Base-by-base conservation (phyloP, 495 filamentous ascomycete genomes). In the Aspergillus conjunctus region DNA sequence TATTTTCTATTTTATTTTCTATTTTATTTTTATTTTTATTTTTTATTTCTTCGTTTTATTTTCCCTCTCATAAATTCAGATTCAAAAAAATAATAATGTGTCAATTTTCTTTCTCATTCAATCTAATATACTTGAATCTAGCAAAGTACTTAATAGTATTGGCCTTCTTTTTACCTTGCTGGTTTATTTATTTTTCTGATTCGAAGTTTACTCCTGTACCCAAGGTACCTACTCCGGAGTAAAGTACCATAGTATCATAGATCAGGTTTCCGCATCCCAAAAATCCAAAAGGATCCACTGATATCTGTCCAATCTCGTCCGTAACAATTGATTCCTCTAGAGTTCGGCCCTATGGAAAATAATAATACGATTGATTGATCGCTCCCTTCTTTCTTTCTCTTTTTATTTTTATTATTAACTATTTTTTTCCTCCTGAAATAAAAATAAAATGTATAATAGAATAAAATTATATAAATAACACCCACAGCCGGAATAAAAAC, bases 11-110 rank as follows among this genome's bases (percentile, higher is more conserved):
- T 37, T 55, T 61, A 54, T 20, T 34, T 48, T 21, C 22, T 60
- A 10, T 50, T 54, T 43, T 49, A 32, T 41, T 22, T 17, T 53
- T 60, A 0, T 39, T 60, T 52, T 60, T 52, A 12, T 58, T 51
- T 41, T 22, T 59, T 43, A 2, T 21, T 41, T 59, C 17, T 17
- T 41, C 37, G 7, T 15, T 43, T 43, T 33, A 37, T 33, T 53
- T 5, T 53, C 34, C 6, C 34, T 17, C 9, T 33, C 50, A 10
- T 30, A 9, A 31, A 32, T 5, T 11, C 45, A 22, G 7, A 49
- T 11, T 21, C 7, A 18, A 49, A 49, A 18, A 49, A 22, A 49
- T 11, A 49, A 20, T 22, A 49, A 43, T 26, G 26, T 26, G 26
- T 26, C 26, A 26, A 5, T 26, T 26, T 26, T 26, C 26, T 26